Base-by-base conservation (phyloP, 306 rosid genomes). In the Morella rubra region DNA sequence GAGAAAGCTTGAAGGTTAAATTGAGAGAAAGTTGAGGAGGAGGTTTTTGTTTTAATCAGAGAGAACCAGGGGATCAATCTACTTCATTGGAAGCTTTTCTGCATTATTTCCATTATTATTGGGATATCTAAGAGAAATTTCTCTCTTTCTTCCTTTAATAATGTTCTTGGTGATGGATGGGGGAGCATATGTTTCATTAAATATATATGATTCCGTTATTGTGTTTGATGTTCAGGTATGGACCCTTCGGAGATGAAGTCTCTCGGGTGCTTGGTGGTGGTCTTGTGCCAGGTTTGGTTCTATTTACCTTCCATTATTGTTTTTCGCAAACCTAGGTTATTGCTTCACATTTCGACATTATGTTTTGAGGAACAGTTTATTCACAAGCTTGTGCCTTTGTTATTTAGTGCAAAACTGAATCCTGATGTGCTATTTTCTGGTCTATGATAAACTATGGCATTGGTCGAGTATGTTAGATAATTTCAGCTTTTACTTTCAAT, bases 261-360 rank as follows among this genome's bases (percentile, higher is more conserved):
- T 83, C 89, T 12, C 83, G 81, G 41, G 97, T 94, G 78, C 97
- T 94, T 74, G 97, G 98, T 49, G 98, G 98, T 72, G 98, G 98
- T 67, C 86, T 94, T 82, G 96, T 94, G 13, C 98, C 94, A 89
- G 98, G 98, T 94, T 72, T 32, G 75, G 0, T 73, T 67, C 80
- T 55, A 54, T 73, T 81, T 66, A 8, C 54, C 67, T 73, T 75
- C 0, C 73, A 53, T 65, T 62, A n/a, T 7, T 71, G 40, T 37
- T 81, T 45, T 73, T 69, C 37, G 37, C 37, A 32, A 32, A 32
- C 37, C 37, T 32, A 32, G 37, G 37, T 32, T 32, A 32, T 32
- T 32, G 37, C 37, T 32, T 32, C 37, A 32, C 37, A 32, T 2
- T 2, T 32, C 37, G 37, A 32, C 37, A 32, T 32, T 32, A 32